Base-by-base conservation (phyloP, 164 flowering plant species). In the Piper betle region DNA sequence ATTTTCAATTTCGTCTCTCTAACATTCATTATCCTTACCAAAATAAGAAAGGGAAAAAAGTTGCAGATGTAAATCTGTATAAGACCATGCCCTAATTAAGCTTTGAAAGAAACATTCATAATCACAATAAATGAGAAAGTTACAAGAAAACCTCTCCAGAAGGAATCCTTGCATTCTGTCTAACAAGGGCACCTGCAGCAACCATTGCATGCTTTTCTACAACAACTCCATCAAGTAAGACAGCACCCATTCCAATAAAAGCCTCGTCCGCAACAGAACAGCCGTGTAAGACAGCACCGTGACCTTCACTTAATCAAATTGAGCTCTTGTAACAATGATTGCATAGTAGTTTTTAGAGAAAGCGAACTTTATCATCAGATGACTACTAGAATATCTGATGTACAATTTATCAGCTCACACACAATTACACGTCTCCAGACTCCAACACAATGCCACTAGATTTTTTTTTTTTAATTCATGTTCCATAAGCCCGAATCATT, bases 201-300 rank as follows among this genome's bases (percentile, higher is more conserved):
- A 91, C 96, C 96, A 91, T 91, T 55, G 80, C 81, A 75, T 91
- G 75, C 70, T 84, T 91, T 76, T 91, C 96, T 42, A 91, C 96
- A 68, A 83, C 77, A 37, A 80, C 94, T 52, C 96, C 97, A 72
- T 91, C 97, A 64, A 91, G 97, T 56, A 91, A 72, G 59, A 79
- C 79, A 9, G 97, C 96, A 53, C 96, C 93, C 93, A 86, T 91
- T 39, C 97, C 97, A 70, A 91, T 81, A 74, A 91, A 86, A 37
- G 93, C 89, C 74, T 87, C 97, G 67, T 91, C 90, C 77, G 88
- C 91, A 52, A 91, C 88, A 64, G 93, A 88, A 64, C 97, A 91
- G 43, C 91, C 97, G 78, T 91, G 97, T 66, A 91, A 52, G 62
- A 86, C 86, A 62, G 97, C 93, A 83, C 97, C 82, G 64, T 91